These are phyloP conservation scores for Boletus nobilissimus DNA, from an alignment of 1,284 basidiomycete species.

Conservation along the genomic window DNA sequence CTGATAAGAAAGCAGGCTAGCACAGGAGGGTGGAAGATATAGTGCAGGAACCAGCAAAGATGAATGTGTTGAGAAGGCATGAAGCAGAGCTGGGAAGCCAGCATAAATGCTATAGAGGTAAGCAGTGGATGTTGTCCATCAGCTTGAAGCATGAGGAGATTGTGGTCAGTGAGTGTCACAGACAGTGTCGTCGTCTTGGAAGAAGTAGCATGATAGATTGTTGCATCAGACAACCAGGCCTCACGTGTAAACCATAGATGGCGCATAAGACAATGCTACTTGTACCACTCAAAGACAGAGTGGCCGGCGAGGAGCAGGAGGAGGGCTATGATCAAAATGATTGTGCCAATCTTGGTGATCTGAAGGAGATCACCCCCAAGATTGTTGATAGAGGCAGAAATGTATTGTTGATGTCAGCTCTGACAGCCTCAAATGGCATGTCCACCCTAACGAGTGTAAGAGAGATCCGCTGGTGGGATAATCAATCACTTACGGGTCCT, in stretches of 20 bases:
- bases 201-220: constrained; percentile 55
- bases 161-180: constrained; percentile 74
- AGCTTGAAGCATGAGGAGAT: constrained; percentile 77
- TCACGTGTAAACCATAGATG: constrained; percentile 77
- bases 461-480: constrained; percentile 1
- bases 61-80: constrained; percentile 70
- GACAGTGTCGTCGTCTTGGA: constrained; percentile 54
- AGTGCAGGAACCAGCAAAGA: constrained; percentile 85
- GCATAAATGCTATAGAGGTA: constrained; percentile 66
- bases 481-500: constrained; percentile 67
- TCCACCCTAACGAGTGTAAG: constrained; percentile 66
- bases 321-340: constrained; percentile 72
- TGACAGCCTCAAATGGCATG: constrained; percentile 86
- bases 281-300: constrained; percentile 81
- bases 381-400: constrained; percentile 85
- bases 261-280: constrained; percentile 73
- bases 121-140: constrained; percentile 76
- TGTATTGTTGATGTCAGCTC: constrained; percentile 88
- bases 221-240: constrained; percentile 79
- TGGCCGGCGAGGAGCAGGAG: constrained; percentile 72
- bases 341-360: constrained; percentile 79
- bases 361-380: constrained; percentile 80
- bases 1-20: constrained; percentile 91
- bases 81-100: constrained; percentile 62
- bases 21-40: constrained; percentile 90